Conservation (phyloP, 2,329 filamentous ascomycete species). For the Ophiostoma tasmaniense region DNA sequence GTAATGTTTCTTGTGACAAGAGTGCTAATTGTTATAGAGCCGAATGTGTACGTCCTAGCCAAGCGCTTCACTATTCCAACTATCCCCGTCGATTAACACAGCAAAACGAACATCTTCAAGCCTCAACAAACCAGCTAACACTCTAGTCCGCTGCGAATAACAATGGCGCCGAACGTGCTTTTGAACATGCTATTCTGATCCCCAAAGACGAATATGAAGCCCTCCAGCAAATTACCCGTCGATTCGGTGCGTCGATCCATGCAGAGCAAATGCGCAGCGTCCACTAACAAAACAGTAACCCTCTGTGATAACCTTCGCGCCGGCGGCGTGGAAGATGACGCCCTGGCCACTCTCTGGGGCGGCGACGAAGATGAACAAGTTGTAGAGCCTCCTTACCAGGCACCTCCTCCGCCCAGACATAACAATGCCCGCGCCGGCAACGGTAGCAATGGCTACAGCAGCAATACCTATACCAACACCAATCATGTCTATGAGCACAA, state of each 20-base stretch:
- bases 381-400: background rate
- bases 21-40: background rate
- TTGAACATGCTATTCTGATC: slow-evolving; percentile 27
- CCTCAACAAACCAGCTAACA: background rate
- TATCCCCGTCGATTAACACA: background rate
- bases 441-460: background rate
- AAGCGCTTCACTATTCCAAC: too few species aligned
- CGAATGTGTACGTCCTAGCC: background rate
- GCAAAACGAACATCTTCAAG: background rate
- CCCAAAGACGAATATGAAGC: slow-evolving; percentile 52
- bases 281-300: slow-evolving; percentile 29
- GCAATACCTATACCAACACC: background rate
- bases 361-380: slow-evolving; percentile 26
- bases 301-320: slow-evolving; percentile 40
- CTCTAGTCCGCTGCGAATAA: slow-evolving; percentile 25
- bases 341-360: slow-evolving; percentile 30
- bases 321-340: slow-evolving; percentile 40
- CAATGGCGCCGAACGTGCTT: slow-evolving; percentile 34
- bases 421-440: background rate
- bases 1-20: background rate
- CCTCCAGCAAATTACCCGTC: slow-evolving; percentile 42
- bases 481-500: background rate
- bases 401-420: background rate
- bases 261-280: background rate
- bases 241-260: slow-evolving; percentile 44